Conservation (phyloP, 306 rosid species). For the Oemleria cerasiformis region DNA sequence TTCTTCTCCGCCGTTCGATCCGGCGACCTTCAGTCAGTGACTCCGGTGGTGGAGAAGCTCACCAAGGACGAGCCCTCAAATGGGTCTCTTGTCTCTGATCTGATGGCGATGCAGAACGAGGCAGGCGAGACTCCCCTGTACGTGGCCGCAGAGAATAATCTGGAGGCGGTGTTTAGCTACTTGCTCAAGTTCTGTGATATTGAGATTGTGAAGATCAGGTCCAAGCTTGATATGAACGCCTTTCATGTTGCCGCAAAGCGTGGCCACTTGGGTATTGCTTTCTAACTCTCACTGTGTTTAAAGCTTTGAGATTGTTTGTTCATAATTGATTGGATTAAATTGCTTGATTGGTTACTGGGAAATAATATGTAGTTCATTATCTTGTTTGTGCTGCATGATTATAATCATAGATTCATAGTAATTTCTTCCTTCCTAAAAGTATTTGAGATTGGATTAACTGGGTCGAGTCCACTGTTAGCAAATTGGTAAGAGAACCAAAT, state of each 20-base stretch:
- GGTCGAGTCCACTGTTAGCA: too few relatives aligned
- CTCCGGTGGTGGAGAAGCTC: conserved; percentile 44
- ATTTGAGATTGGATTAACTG: not conserved
- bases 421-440: not conserved
- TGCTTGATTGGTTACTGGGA: not conserved
- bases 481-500: not conserved
- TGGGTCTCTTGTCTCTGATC: conserved; percentile 47
- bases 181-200: conserved; percentile 51
- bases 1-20: conserved; percentile 77
- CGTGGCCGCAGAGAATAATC: conserved; percentile 67
- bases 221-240: conserved; percentile 79
- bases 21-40: conserved; percentile 62
- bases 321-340: not conserved
- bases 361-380: not conserved
- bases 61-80: conserved; percentile 44
- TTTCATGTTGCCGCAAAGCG: conserved; percentile 85
- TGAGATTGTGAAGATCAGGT: conserved; percentile 65
- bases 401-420: not conserved
- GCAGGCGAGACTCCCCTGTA: conserved; percentile 72
- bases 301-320: not conserved
- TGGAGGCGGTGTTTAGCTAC: conserved; percentile 52
- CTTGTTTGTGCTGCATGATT: not conserved
- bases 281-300: conserved; percentile 1
- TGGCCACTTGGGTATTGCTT: conserved; percentile 67
- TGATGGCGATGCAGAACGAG: conserved; percentile 79